Percentiles rank a stretch among this genome's conserved stretches.
These are phyloP conservation scores for Sordaria brevicollis DNA, from an alignment of 495 filamentous ascomycete genomes.

Conservation along the genomic window DNA sequence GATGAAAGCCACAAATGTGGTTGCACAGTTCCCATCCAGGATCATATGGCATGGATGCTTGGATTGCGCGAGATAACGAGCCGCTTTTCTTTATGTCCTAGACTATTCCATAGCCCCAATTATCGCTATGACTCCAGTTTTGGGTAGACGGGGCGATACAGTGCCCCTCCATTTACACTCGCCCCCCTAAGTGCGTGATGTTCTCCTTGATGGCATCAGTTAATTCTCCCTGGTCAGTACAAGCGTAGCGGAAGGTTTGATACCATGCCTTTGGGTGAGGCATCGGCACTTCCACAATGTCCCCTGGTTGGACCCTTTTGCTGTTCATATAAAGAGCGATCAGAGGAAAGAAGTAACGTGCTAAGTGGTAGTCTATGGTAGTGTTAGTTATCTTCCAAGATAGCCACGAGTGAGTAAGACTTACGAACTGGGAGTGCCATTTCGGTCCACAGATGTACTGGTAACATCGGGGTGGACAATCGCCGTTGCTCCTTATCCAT, in stretches of 20 bases:
- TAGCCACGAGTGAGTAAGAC: conserved; percentile 8
- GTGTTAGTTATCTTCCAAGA: background rate
- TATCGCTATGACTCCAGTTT: background rate
- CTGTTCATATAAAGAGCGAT: conserved; percentile 42
- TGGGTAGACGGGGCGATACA: background rate
- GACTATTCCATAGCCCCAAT: background rate
- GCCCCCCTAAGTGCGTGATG: conserved; percentile 43
- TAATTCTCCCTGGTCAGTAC: conserved; percentile 38
- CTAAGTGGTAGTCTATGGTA: conserved; percentile 37
- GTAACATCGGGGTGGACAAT: background rate
- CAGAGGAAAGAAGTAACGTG: conserved; percentile 37
- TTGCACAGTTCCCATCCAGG: background rate
- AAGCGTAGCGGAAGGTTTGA: conserved; percentile 39
- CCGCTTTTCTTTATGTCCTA: background rate
- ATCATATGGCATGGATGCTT: background rate
- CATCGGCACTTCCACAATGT: conserved; percentile 45
- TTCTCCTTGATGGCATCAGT: conserved; percentile 38
- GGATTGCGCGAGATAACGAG: background rate
- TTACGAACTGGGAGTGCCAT: conserved; percentile 39
- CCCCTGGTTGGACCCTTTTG: conserved; percentile 36
- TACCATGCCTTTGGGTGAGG: conserved; percentile 44
- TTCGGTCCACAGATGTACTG: conserved; percentile 6
- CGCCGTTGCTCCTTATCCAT: background rate
- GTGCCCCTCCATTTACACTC: conserved; percentile 18
- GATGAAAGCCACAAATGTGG: background rate